Conservation (phyloP, 108 stramenopile species). For the Cyclostephanos invisitatus region DNA sequence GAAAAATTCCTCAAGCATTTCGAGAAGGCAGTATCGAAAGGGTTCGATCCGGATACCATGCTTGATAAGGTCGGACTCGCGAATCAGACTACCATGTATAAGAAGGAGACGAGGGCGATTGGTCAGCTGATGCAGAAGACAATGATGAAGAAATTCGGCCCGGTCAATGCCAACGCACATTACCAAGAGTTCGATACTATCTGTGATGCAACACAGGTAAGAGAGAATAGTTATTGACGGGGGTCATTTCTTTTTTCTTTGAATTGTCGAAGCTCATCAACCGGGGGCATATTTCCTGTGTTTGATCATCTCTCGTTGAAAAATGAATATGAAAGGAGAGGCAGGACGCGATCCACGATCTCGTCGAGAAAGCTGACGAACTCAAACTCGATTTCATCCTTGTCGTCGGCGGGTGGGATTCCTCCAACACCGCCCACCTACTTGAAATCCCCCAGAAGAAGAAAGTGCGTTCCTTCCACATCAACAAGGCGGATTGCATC, state of each 20-base stretch:
- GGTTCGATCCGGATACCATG: slow-evolving; percentile 96
- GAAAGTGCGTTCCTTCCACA: slow-evolving; percentile 89
- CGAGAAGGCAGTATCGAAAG: slow-evolving; percentile 86
- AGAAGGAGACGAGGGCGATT: slow-evolving; percentile 95
- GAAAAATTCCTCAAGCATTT: slow-evolving; percentile 89
- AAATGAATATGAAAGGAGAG: slow-evolving; percentile 58
- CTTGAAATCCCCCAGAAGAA: slow-evolving; percentile 89
- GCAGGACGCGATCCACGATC: slow-evolving; percentile 94
- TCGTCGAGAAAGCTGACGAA: slow-evolving; percentile 72
- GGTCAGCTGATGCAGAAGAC: slow-evolving; percentile 92
- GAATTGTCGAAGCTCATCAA: not conserved
- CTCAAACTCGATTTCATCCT: slow-evolving; percentile 92
- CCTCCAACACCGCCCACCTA: slow-evolving; percentile 96
- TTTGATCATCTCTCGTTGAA: too few relatives aligned
- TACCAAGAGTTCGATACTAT: slow-evolving; percentile 97
- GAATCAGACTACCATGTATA: slow-evolving; percentile 99
- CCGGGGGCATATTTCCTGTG: too few relatives aligned
- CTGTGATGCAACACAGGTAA: slow-evolving; percentile 96
- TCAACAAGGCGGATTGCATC: slow-evolving; percentile 91
- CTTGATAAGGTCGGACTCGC: slow-evolving; percentile 92
- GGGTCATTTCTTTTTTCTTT: not conserved
- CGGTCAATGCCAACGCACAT: slow-evolving; percentile 74
- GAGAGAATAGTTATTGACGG: not conserved
- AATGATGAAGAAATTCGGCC: slow-evolving; percentile 89
- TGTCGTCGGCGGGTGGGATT: slow-evolving; percentile 96